Base-by-base conservation (phyloP, 371 early-diverging fungal species). In the Zychaea mexicana region DNA sequence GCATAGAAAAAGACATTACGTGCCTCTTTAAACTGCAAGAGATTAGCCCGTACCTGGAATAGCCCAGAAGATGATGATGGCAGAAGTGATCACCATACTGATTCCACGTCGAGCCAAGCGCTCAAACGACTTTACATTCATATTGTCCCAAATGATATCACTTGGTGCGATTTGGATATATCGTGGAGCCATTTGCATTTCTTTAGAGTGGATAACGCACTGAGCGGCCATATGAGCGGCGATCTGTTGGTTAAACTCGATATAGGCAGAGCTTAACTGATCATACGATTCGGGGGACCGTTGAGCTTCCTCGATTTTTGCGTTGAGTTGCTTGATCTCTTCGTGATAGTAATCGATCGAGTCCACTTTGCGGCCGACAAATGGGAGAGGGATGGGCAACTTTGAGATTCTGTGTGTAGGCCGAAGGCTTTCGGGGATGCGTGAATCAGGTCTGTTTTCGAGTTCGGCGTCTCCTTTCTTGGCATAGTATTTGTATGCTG, bases 141-240 rank as follows among this genome's bases (percentile, higher is more conserved):
- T 79, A 70, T 94, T 92, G 21, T 86, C 83, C 94, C 94, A 96
- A 62, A 92, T 87, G 31, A 96, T 80, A 72, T 96, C 94, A 22
- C 85, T 81, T 0, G 92, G 88, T 21, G 88, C 78, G 54, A 94
- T 84, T 31, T 89, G 85, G 15, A 84, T 73, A 60, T 82, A 82
- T 33, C 89, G 84, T 46, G 88, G 85, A 24, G 80, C 79, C 92
- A 93, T 91, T 10, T 77, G 77, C 63, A 88, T 75, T 19, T 92
- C 88, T n/a, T 70, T 73, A 45, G 88, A 81, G 66, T 89, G 83
- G 13, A 90, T 76, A 24, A 92, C 79, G 1, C 87, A 81, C 66
- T 91, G 90, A n/a, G 86, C 88, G 10, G 95, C 94, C 83, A 92
- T 85, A 62, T 96, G 96, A 12, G 94, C 90, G 19, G 88, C 89